These are phyloP conservation scores for Suillus sp. DNA, from an alignment of 768 basidiomycete genomes.

Conservation along the genomic window DNA sequence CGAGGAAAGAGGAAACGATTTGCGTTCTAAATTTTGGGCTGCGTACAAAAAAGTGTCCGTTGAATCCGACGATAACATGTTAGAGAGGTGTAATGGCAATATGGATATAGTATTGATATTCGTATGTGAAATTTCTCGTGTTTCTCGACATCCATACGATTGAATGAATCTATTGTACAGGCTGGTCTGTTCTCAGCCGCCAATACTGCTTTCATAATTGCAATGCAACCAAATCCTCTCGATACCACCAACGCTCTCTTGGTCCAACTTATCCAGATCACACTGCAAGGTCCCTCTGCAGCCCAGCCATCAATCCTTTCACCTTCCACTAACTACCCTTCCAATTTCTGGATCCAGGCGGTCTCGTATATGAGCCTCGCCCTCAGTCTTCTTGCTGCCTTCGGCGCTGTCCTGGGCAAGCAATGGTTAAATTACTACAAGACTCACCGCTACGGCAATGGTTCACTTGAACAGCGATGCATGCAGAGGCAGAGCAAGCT, in stretches of 20 bases:
- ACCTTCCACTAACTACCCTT: constrained; percentile 7
- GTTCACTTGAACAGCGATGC: constrained; percentile 9
- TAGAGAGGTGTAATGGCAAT: background rate
- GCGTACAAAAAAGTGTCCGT: background rate
- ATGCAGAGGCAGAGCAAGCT: constrained; percentile 14
- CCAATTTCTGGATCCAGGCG: constrained; percentile 14
- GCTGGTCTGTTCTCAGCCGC: constrained; percentile 21
- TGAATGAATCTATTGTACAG: no score
- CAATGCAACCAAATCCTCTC: constrained; percentile 15
- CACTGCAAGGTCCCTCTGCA: background rate
- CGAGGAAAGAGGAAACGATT: background rate
- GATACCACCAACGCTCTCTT: constrained; percentile 17
- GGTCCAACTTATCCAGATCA: constrained; percentile 12
- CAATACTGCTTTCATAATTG: constrained; percentile 16
- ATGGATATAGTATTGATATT: no score
- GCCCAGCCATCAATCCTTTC: background rate
- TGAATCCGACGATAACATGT: background rate
- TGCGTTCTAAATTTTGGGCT: background rate
- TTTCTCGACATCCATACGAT: no score
- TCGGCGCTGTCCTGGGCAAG: constrained; percentile 20
- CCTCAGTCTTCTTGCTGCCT: constrained; percentile 15
- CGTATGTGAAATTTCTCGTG: background rate
- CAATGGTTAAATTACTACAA: constrained; percentile 16
- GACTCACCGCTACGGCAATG: background rate
- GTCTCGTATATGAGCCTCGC: constrained; percentile 18